A percentile compares a stretch with the other conserved stretches of the same genome.
phyloP scores from a whole-genome alignment of 2,329 filamentous ascomycete species.

The Fusarium austroafricanum region DNA sequence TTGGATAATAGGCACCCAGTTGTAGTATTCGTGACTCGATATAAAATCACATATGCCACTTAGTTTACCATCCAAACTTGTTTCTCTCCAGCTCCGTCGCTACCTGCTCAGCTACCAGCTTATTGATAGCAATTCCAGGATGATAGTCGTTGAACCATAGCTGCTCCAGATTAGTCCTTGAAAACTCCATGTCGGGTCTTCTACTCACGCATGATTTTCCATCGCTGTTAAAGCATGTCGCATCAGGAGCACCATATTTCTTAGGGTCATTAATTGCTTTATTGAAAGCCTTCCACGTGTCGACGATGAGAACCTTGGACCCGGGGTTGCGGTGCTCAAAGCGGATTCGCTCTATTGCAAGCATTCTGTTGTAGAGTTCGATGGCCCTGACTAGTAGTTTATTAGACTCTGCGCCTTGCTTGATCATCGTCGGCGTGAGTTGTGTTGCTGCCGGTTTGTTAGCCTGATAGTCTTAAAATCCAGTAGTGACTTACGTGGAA shows the following conservation, averaged over 20 bases:
- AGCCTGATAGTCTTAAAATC: background rate
- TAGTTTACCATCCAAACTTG: slow-evolving; percentile 11
- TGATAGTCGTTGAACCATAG: slow-evolving; percentile 61
- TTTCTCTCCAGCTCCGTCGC: slow-evolving; percentile 26
- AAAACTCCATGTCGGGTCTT: rapidly evolving
- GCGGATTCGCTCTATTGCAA: slow-evolving; percentile 44
- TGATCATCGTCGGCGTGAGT: slow-evolving; percentile 52
- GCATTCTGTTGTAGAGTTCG: slow-evolving; percentile 52
- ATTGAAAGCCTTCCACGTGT: slow-evolving; percentile 57
- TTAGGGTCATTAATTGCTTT: slow-evolving; percentile 56
- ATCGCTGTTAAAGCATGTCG: slow-evolving; percentile 56
- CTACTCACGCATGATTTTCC: slow-evolving; percentile 54
- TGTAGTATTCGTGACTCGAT: too few species aligned
- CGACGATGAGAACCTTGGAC: slow-evolving; percentile 51
- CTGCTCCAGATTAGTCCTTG: slow-evolving; percentile 21
- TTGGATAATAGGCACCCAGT: too few species aligned
- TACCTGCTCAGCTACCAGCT: slow-evolving; percentile 54
- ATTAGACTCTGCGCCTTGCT: slow-evolving; percentile 40
- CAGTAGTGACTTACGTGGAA: slow-evolving; percentile 56
- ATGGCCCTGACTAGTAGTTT: slow-evolving; percentile 51
- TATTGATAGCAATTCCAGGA: slow-evolving; percentile 55
- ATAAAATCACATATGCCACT: too few species aligned
- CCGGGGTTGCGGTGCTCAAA: slow-evolving; percentile 53
- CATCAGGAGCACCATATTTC: slow-evolving; percentile 56
- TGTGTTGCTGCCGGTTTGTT: slow-evolving; percentile 51